These are phyloP conservation scores for Cyberlindnera maclurae DNA, from an alignment of 805 yeast species.

Conservation along the genomic window DNA sequence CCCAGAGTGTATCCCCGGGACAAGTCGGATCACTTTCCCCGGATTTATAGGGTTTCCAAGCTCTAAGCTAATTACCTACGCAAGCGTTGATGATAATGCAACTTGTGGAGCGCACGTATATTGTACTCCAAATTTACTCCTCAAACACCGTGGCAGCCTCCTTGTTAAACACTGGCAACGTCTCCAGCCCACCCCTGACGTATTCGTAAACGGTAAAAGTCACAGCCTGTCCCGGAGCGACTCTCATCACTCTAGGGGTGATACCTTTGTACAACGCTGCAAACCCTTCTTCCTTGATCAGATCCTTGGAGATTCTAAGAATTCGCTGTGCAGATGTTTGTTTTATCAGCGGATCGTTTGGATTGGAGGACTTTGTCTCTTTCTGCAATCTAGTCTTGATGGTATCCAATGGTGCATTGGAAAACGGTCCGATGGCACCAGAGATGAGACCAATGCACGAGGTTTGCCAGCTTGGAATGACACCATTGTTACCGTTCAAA, in stretches of 20 bases:
- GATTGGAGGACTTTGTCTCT: conserved; percentile 53
- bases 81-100: too few relatives aligned
- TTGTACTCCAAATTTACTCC: conserved; percentile 18
- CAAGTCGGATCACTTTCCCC: too few relatives aligned
- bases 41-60: too few relatives aligned
- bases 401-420: conserved; percentile 96
- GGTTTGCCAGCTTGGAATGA: conserved; percentile 90
- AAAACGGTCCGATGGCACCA: conserved; percentile 96
- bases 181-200: conserved; percentile 61
- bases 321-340: conserved; percentile 70
- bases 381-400: conserved; percentile 95
- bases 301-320: conserved; percentile 67
- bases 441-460: conserved; percentile 84
- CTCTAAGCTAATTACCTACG: too few relatives aligned
- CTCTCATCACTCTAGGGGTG: conserved; percentile 98
- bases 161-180: conserved; percentile 24
- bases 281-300: conserved; percentile 84
- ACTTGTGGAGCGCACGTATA: too few relatives aligned
- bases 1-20: too few relatives aligned
- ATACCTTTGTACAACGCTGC: conserved; percentile 92
- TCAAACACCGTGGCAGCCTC: conserved; percentile 25
- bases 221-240: conserved; percentile 98
- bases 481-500: conserved; percentile 28
- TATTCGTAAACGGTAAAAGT: conserved; percentile 95
- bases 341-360: conserved; percentile 26